These are phyloP conservation scores for Hypoxylon sp. DNA, from an alignment of 2,329 filamentous ascomycete species.

Conservation along the genomic window DNA sequence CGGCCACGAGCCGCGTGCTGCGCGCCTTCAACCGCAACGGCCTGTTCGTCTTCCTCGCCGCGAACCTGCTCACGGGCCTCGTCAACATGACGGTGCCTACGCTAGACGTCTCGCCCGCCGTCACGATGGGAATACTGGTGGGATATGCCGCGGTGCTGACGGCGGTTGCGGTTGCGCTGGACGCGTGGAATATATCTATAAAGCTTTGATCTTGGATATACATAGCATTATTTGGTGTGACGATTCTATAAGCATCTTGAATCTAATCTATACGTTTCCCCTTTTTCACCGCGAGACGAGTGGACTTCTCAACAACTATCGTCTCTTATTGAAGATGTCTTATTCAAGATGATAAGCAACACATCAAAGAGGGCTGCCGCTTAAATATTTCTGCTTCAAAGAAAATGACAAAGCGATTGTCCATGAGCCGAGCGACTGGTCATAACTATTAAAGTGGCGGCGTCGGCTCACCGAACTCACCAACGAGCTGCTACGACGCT, in stretches of 20 bases:
- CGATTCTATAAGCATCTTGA: neutral
- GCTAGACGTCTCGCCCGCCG: constrained; percentile 69
- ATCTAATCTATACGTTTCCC: neutral
- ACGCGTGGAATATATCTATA: constrained; percentile 72
- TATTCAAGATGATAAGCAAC: neutral
- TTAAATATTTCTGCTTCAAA: neutral
- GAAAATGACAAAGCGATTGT: neutral
- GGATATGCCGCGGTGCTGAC: constrained; percentile 75
- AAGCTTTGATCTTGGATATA: constrained; percentile 61
- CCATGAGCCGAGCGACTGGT: no score
- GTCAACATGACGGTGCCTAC: constrained; percentile 90
- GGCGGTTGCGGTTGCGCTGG: constrained; percentile 70
- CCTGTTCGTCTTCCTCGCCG: constrained; percentile 81
- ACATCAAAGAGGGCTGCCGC: neutral
- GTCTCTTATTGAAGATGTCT: neutral
- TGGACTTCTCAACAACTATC: neutral
- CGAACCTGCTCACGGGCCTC: constrained; percentile 87
- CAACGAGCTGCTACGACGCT: neutral
- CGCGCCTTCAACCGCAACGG: constrained; percentile 89
- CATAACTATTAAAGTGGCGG: neutral
- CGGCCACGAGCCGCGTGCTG: constrained; percentile 82
- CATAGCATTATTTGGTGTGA: no score
- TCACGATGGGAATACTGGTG: constrained; percentile 77
- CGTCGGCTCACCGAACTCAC: neutral
- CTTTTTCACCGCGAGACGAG: neutral